Evolutionary conservation across 805 yeast species (phyloP).

Genomic region (Metschnikowia matae): DNA sequence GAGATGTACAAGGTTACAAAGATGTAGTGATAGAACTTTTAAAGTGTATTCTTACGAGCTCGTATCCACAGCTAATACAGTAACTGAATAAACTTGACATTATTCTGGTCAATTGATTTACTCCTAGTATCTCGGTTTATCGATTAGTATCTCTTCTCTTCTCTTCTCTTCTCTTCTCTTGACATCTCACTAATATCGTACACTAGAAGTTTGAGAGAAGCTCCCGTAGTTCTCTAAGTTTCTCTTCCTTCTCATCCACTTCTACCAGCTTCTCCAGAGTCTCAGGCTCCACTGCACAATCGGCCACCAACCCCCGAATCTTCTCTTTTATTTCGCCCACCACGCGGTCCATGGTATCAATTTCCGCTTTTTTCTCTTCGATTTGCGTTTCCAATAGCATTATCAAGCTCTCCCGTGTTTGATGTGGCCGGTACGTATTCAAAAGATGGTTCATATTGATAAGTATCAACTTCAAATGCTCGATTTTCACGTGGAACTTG

Average conservation of each 20-base stretch:
- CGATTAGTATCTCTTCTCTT: too few species aligned
- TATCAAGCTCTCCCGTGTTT: conserved; percentile 83
- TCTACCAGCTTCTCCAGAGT: not conserved
- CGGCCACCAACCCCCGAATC: conserved; percentile 23
- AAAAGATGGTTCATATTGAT: conserved; percentile 89
- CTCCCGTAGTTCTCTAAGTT: not conserved
- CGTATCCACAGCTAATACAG: too few species aligned
- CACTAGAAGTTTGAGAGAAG: not conserved
- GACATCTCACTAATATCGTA: too few species aligned
- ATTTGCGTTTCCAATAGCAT: conserved; percentile 69
- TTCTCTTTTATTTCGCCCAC: conserved; percentile 36
- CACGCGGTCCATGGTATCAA: conserved; percentile 40
- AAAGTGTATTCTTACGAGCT: too few species aligned
- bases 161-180: too few species aligned
- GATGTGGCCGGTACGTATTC: conserved; percentile 93
- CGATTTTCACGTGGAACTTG: conserved; percentile 56
- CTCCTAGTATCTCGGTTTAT: too few species aligned
- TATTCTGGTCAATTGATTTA: too few species aligned
- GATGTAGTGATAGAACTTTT: too few species aligned
- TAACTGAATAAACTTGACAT: too few species aligned
- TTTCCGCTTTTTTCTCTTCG: conserved; percentile 55
- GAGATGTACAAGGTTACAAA: too few species aligned
- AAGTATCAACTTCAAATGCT: conserved; percentile 71
- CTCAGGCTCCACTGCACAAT: not conserved
- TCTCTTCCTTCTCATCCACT: not conserved